These are phyloP conservation scores for Amaranthus hypochondriacus DNA, from an alignment of 148 eudicot species.

Conservation along the genomic window DNA sequence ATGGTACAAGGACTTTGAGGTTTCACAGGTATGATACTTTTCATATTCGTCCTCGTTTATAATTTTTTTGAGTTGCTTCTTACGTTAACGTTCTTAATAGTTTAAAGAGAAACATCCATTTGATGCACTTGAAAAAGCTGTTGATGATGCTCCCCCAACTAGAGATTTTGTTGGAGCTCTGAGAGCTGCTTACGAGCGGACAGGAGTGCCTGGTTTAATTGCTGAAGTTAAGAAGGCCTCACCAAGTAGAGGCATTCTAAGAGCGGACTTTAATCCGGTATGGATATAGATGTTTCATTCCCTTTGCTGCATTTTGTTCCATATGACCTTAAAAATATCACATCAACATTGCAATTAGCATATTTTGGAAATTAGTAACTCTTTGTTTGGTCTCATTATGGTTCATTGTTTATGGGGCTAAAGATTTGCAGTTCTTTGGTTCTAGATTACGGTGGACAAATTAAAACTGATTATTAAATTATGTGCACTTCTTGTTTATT, in stretches of 20 bases:
- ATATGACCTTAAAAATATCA: neutral
- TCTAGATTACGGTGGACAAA: too few species aligned
- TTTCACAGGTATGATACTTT: slow-evolving; percentile 45
- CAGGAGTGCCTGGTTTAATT: slow-evolving; percentile 83
- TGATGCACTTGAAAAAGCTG: slow-evolving; percentile 36
- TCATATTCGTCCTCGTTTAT: neutral
- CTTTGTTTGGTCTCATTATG: too few species aligned
- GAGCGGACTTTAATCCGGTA: slow-evolving; percentile 91
- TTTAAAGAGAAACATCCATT: slow-evolving; percentile 63
- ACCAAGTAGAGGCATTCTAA: slow-evolving; percentile 90
- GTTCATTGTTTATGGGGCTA: too few species aligned
- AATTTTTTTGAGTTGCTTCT: neutral
- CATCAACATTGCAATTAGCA: neutral
- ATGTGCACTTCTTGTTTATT: too few species aligned
- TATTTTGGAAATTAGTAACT: neutral
- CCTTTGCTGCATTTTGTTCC: neutral
- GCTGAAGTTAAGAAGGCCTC: slow-evolving; percentile 99
- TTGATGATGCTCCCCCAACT: slow-evolving; percentile 57
- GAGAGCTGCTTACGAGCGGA: slow-evolving; percentile 56
- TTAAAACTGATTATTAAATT: too few species aligned
- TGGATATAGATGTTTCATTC: slow-evolving; percentile 29
- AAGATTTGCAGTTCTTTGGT: too few species aligned
- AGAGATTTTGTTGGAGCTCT: slow-evolving; percentile 85
- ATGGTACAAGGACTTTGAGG: slow-evolving; percentile 85
- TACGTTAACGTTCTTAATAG: slow-evolving; percentile 25